phyloP scores from a whole-genome alignment of 768 basidiomycete genomes.

The Russula foetens region DNA sequence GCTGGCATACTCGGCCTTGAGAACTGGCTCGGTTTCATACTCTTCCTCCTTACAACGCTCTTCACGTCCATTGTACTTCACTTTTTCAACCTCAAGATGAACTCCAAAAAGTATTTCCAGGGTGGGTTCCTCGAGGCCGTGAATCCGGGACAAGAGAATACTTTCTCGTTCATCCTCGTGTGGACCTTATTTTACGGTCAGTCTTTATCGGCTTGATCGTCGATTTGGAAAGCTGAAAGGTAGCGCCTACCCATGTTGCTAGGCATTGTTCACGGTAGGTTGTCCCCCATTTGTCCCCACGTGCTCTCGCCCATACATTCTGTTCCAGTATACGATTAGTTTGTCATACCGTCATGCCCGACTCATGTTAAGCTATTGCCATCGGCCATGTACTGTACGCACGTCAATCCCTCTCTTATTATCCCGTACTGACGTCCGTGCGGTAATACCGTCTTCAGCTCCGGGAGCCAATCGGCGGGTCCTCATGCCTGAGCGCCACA shows the following conservation, averaged over 20 bases:
- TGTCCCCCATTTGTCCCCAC: not conserved
- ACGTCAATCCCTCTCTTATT: not conserved
- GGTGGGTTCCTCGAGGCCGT: constrained; percentile 61
- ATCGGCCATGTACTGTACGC: not conserved
- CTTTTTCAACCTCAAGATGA: constrained; percentile 61
- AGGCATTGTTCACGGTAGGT: constrained; percentile 39
- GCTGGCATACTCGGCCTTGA: constrained; percentile 87
- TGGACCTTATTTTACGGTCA: constrained; percentile 93
- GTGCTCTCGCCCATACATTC: not conserved
- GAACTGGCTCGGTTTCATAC: constrained; percentile 73
- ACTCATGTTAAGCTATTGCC: too few species aligned
- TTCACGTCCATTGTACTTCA: constrained; percentile 60
- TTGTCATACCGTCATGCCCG: too few species aligned
- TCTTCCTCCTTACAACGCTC: constrained; percentile 64
- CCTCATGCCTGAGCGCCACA: not conserved
- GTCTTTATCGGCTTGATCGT: constrained; percentile 23
- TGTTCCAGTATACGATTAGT: constrained; percentile 10
- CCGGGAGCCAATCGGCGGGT: not conserved
- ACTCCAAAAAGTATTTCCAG: constrained; percentile 51
- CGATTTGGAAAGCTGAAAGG: constrained; percentile 10
- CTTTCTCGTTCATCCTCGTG: constrained; percentile 83
- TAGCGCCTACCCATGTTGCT: constrained; percentile 3
- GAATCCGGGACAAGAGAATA: constrained; percentile 85
- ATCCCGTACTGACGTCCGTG: not conserved
- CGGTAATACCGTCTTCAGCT: not conserved